A percentile compares a stretch with the other conserved stretches of the same genome.
Conservation (phyloP, 352 stramenopile genomes). For the Phytophthora pistaciae region DNA sequence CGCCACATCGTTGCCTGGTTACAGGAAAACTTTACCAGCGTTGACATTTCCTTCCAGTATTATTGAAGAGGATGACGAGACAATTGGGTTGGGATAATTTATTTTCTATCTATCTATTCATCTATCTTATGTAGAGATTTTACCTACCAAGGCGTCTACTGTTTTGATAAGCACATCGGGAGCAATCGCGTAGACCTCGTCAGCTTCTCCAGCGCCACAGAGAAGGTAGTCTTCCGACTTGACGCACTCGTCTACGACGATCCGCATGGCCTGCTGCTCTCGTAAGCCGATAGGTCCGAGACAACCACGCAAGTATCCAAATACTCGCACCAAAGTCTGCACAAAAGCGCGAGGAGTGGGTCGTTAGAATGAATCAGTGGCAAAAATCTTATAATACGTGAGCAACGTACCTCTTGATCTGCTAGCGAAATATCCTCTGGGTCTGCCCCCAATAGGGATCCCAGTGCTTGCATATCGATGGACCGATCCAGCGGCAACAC, state of each 20-base stretch:
- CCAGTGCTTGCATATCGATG: conserved; percentile 65
- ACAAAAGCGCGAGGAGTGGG: background rate
- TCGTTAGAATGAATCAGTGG: background rate
- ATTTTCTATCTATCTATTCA: too few species aligned
- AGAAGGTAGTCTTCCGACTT: conserved; percentile 43
- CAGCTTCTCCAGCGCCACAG: conserved; percentile 52
- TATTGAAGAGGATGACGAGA: too few species aligned
- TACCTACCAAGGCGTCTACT: conserved; percentile 14
- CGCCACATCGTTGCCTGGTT: too few species aligned
- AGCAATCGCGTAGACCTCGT: conserved; percentile 64
- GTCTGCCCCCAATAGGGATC: conserved; percentile 28
- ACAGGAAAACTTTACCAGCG: too few species aligned
- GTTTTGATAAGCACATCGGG: conserved; percentile 22
- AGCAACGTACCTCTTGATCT: conserved; percentile 56
- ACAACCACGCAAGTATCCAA: conserved; percentile 71
- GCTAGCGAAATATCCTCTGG: conserved; percentile 47
- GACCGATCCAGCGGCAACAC: conserved; percentile 58
- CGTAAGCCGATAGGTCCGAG: conserved; percentile 72
- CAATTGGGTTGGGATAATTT: too few species aligned
- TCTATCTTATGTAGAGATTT: conserved; percentile 29
- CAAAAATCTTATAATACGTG: background rate
- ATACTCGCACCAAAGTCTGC: conserved; percentile 68
- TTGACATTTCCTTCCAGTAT: too few species aligned
- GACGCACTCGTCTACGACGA: conserved; percentile 60
- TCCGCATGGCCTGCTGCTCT: conserved; percentile 48